phyloP scores from a whole-genome alignment of 331 rosid genomes.

The Acacia concinna region DNA sequence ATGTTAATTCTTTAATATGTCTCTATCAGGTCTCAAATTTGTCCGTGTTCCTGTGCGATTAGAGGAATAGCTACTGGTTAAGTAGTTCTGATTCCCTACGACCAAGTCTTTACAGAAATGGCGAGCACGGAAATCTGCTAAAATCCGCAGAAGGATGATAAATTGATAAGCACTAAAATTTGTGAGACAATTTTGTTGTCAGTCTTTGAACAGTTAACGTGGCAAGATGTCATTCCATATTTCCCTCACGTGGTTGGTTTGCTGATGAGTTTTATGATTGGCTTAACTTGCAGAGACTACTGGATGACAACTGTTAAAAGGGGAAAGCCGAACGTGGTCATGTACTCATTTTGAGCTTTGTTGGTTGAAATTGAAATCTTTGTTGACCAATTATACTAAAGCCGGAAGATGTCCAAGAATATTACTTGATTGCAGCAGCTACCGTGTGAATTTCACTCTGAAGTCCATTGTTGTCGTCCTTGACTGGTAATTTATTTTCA shows the following conservation, averaged over 20 bases:
- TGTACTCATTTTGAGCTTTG: not conserved
- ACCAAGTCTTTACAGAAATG: not conserved
- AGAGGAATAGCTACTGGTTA: not conserved
- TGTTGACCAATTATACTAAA: not conserved
- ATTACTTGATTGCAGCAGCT: not conserved
- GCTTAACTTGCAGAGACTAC: not conserved
- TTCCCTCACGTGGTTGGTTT: not conserved
- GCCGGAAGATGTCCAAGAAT: not conserved
- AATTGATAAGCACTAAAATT: not conserved
- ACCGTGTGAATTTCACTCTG: not conserved
- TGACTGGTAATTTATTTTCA: not conserved
- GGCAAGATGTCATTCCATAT: not conserved
- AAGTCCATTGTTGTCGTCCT: not conserved
- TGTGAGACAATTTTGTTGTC: conserved; percentile 1
- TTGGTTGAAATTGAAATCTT: not conserved
- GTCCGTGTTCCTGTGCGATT: not conserved
- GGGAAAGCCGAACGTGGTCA: not conserved
- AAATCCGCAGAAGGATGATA: conserved; percentile 19
- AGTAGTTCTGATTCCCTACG: conserved; percentile 18
- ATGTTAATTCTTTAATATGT: not conserved
- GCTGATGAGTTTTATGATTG: not conserved
- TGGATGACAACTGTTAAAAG: conserved; percentile 15
- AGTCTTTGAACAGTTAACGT: not conserved
- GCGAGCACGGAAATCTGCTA: conserved; percentile 12
- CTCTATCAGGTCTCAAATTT: not conserved